phyloP scores from a whole-genome alignment of 768 basidiomycete genomes.

The Imleria badia region DNA sequence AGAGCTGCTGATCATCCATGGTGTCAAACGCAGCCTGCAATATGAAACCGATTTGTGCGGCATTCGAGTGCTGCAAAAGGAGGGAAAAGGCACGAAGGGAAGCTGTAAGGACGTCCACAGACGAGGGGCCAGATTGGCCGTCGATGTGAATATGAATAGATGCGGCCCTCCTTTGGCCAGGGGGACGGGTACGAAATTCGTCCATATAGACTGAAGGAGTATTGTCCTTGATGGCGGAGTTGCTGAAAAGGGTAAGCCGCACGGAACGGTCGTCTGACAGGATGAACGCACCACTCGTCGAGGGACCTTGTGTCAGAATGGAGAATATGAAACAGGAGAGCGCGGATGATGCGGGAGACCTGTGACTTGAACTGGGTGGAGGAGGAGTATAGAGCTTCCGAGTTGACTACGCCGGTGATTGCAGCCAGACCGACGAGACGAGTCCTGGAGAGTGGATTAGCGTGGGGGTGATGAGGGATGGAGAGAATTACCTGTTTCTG shows the following conservation, averaged over 20 bases:
- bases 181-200: conserved; percentile 80
- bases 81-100: conserved; percentile 69
- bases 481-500: conserved; percentile 59
- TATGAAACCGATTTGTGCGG: conserved; percentile 67
- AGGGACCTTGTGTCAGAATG: conserved; percentile 58
- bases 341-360: conserved; percentile 64
- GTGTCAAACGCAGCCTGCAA: conserved; percentile 72
- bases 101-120: conserved; percentile 70
- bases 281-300: conserved; percentile 59
- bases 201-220: conserved; percentile 76
- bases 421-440: conserved; percentile 86
- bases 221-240: conserved; percentile 61
- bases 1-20: conserved; percentile 59
- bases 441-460: conserved; percentile 46
- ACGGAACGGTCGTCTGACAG: background rate
- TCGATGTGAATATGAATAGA: conserved; percentile 89
- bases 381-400: conserved; percentile 79
- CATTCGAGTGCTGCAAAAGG: conserved; percentile 74
- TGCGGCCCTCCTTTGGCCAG: conserved; percentile 78
- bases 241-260: conserved; percentile 37
- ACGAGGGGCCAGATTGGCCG: conserved; percentile 81
- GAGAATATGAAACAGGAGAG: conserved; percentile 67
- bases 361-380: conserved; percentile 71
- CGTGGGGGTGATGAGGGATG: background rate
- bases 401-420: conserved; percentile 75